Conservation (phyloP, 2,329 filamentous ascomycete genomes). For the Penicillium fuscoglaucum region DNA sequence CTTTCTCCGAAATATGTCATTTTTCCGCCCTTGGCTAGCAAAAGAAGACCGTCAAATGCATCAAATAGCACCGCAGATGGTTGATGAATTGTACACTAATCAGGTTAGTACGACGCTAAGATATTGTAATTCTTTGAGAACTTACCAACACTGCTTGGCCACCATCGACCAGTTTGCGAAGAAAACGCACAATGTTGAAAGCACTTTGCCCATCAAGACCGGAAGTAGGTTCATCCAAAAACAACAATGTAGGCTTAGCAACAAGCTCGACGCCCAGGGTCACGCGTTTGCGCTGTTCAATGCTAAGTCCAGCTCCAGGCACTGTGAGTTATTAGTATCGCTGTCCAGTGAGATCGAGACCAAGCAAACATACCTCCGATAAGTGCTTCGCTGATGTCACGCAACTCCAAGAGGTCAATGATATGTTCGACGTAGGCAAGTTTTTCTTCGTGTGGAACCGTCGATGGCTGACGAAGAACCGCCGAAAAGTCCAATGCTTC, state of each 20-base stretch:
- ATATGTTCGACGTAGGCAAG: constrained; percentile 65
- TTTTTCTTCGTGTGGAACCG: constrained; percentile 59
- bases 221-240: constrained; percentile 62
- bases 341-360: too few relatives aligned
- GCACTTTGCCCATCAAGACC: constrained; percentile 69
- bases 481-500: constrained; percentile 67
- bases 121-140: background rate
- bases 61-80: constrained; percentile 67
- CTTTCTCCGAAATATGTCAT: constrained; percentile 66
- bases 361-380: constrained; percentile 51
- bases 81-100: constrained; percentile 63
- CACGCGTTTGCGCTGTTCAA: constrained; percentile 66
- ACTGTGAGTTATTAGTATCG: constrained; percentile 23
- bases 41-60: constrained; percentile 65
- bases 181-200: constrained; percentile 56
- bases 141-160: constrained; percentile 65
- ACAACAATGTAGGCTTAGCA: constrained; percentile 61
- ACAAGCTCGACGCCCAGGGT: constrained; percentile 62
- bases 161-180: constrained; percentile 64
- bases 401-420: constrained; percentile 65
- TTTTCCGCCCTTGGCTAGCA: constrained; percentile 65
- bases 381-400: constrained; percentile 61
- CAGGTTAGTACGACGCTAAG: background rate
- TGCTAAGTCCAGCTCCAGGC: constrained; percentile 59
- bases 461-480: constrained; percentile 58